Evolutionary conservation across 2,329 filamentous ascomycete species (phyloP), one percentile per base, ranked within the genome.

Genomic region (Diaporthe ampelina): DNA sequence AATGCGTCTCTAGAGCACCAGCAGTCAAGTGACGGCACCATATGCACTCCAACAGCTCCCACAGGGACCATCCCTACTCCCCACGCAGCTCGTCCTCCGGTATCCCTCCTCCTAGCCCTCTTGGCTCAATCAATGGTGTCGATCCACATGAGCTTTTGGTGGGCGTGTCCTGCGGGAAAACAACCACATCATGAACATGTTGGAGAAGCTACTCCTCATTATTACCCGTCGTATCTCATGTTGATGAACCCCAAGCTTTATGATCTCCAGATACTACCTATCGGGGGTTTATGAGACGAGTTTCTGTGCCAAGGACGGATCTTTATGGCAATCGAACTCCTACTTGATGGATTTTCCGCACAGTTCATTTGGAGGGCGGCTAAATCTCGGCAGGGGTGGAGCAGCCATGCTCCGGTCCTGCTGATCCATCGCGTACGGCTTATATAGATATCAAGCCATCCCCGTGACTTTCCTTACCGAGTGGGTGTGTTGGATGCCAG

Each of bases 21-120:
- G 77, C 71, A 78, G 78, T 81, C 80, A 80, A 82, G 77, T 81
- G 79, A 82, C 78, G 78, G 74, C 9, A 78, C 78, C 77, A 75
- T 75, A 77, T 70, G 78, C 75, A 76, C 37, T 45, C 29, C 63
- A 59, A 67, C n/a, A 19, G 21, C n/a, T 11, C 59, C 52, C 68
- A 63, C 72, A 57, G 45, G 67, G 48, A 75, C 75, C 70, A 76
- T 76, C 75, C 77, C 77, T 76, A 79, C 76, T 78, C 76, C 58
- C 78, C 76, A 79, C 77, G 74, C 70, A 75, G 77, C 76, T 77
- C 76, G 75, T 78, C 78, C 77, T 76, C 78, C 63, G 76, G 77
- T 75, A 76, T 76, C 72, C 79, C 77, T 76, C 77, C 77, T 76
- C 77, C 68, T 74, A 75, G 65, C 72, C 75, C 78, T 73, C 76